Evolutionary conservation across 768 basidiomycete species (phyloP).

Genomic region (Lentinula lateritia): DNA sequence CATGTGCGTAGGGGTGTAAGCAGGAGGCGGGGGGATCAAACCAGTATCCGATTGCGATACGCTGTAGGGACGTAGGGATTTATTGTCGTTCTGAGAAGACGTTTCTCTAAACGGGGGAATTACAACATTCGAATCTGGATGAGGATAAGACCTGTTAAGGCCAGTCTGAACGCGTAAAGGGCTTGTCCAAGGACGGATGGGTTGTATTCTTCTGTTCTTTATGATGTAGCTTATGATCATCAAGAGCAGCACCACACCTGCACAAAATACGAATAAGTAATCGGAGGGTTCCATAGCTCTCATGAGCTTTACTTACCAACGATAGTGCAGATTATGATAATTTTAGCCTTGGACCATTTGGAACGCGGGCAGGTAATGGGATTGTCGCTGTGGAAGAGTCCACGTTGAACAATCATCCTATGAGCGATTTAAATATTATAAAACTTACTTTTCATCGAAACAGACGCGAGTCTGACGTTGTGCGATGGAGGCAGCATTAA

Average conservation of each 20-base stretch:
- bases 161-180: background rate
- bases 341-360: background rate
- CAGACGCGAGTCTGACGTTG: background rate
- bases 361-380: background rate
- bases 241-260: background rate
- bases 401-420: too few relatives aligned
- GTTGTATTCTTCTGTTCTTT: background rate
- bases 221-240: background rate
- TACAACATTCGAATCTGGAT: background rate
- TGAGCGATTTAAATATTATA: background rate
- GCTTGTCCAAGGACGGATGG: background rate
- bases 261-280: background rate
- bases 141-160: background rate
- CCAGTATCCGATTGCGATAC: background rate
- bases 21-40: background rate
- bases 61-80: background rate
- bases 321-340: background rate
- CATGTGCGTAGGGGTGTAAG: background rate
- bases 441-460: background rate
- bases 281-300: background rate
- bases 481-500: background rate
- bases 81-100: background rate
- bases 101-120: background rate
- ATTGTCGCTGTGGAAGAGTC: background rate
- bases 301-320: background rate